phyloP scores from a whole-genome alignment of 805 yeast species.

The Starmerella apis region DNA sequence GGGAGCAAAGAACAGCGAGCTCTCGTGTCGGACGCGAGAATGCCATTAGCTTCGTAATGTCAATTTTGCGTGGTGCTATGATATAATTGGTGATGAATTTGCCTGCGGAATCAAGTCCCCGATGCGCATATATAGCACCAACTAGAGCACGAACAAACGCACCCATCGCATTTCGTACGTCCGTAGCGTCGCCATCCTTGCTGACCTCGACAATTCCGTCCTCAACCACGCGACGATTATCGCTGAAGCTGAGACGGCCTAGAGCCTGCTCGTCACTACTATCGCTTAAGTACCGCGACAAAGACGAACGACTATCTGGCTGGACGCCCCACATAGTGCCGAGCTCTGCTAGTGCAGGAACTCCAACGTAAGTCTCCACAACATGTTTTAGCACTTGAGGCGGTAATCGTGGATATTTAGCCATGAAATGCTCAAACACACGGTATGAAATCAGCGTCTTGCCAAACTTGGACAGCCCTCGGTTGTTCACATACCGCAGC shows the following conservation, averaged over 20 bases:
- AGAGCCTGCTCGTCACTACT: slow-evolving; percentile 57
- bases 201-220: slow-evolving; percentile 29
- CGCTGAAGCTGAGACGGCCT: slow-evolving; percentile 38
- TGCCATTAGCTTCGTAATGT: slow-evolving; percentile 60
- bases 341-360: slow-evolving; percentile 50
- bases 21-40: slow-evolving; percentile 82
- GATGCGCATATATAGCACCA: slow-evolving; percentile 70
- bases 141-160: slow-evolving; percentile 70
- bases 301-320: slow-evolving; percentile 50
- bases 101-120: slow-evolving; percentile 54
- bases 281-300: slow-evolving; percentile 56
- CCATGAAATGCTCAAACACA: slow-evolving; percentile 59
- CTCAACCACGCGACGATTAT: slow-evolving; percentile 27
- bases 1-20: slow-evolving; percentile 61
- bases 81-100: slow-evolving; percentile 64
- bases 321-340: slow-evolving; percentile 86
- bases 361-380: slow-evolving; percentile 63
- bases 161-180: slow-evolving; percentile 37
- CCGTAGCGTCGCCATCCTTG: slow-evolving; percentile 33
- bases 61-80: slow-evolving; percentile 64
- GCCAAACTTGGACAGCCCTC: slow-evolving; percentile 75
- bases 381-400: slow-evolving; percentile 64
- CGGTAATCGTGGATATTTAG: slow-evolving; percentile 84
- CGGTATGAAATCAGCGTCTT: slow-evolving; percentile 63
- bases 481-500: slow-evolving; percentile 54